These are phyloP conservation scores for Furcasterigmium furcatum DNA, from an alignment of 2,329 filamentous ascomycete species.

Conservation along the genomic window DNA sequence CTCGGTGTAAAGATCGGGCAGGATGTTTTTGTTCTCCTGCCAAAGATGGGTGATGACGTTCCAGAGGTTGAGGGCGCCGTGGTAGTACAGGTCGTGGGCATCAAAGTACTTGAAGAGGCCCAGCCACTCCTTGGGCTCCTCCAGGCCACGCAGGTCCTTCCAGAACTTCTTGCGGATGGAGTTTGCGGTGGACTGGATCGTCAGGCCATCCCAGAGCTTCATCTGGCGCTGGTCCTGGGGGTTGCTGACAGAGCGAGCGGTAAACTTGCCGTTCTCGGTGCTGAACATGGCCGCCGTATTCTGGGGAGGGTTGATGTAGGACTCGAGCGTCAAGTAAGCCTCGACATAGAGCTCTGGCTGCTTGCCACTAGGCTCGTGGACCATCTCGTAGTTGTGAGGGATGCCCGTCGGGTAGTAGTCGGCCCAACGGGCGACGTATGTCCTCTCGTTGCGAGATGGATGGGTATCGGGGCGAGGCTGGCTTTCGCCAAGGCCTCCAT, in stretches of 20 bases:
- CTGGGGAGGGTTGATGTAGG: slow-evolving; percentile 29
- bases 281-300: slow-evolving; percentile 34
- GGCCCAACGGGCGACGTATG: slow-evolving; percentile 4
- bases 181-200: slow-evolving; percentile 35
- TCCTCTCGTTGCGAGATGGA: background rate
- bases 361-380: slow-evolving; percentile 17
- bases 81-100: slow-evolving; percentile 39
- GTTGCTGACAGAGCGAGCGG: slow-evolving; percentile 18
- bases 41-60: slow-evolving; percentile 37
- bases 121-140: slow-evolving; percentile 25
- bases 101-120: slow-evolving; percentile 48
- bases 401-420: slow-evolving; percentile 31
- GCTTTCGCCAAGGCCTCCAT: too few relatives aligned
- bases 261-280: slow-evolving; percentile 23
- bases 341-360: slow-evolving; percentile 26
- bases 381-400: slow-evolving; percentile 29
- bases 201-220: slow-evolving; percentile 33
- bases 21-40: slow-evolving; percentile 34
- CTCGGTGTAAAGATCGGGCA: slow-evolving; percentile 17
- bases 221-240: slow-evolving; percentile 19
- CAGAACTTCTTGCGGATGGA: slow-evolving; percentile 31
- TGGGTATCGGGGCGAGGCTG: background rate
- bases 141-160: slow-evolving; percentile 29
- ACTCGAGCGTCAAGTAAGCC: slow-evolving; percentile 28
- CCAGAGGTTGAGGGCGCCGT: slow-evolving; percentile 46